Evolutionary conservation across 768 basidiomycete genomes (phyloP), one percentile per base, ranked within the genome.

Genomic region (Serendipita sp.): DNA sequence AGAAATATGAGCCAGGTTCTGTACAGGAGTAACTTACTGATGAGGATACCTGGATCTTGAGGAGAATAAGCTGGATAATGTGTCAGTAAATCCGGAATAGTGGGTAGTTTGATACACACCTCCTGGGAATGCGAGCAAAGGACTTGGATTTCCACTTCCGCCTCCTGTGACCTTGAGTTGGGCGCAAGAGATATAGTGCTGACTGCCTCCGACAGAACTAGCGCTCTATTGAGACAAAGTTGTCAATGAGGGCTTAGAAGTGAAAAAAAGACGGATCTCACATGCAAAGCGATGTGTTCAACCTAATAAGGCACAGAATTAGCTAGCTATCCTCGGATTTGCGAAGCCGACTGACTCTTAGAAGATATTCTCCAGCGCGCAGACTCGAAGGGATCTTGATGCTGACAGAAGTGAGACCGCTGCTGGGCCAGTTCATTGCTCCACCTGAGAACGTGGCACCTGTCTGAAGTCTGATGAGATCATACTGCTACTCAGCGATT

Each of bases 271-370:
- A 41, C 13, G 13, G 5, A 8, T 23, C 56, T 30, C 23, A 60
- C 56, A n/a, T 60, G 56, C 56, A 60, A 60, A 32, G 56, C 56
- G 34, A 60, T 60, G 35, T 66, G 66, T 54, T 66, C 66, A 11
- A 66, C 58, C 36, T 41, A 41, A 13, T 41, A 23, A 23, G 38
- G 13, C 13, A 5, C 7, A 41, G 5, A 13, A 41, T 41, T 13
- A 41, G 38, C 38, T 41, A 41, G 38, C 23, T 41, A 13, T 7
- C 38, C 13, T 41, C 5, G 13, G 5, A 41, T 41, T 13, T 13
- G 38, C 13, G 38, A 7, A 41, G 38, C 13, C 38, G 5, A 41
- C 38, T 41, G 38, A 41, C 38, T 41, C 66, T 65, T 23, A 66
- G 15, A n/a, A 66, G 45, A 48, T 66, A 66, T 47, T 66, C 46